phyloP scores from a whole-genome alignment of 108 stramenopile genomes.

The Aurantiochytrium sp. region DNA sequence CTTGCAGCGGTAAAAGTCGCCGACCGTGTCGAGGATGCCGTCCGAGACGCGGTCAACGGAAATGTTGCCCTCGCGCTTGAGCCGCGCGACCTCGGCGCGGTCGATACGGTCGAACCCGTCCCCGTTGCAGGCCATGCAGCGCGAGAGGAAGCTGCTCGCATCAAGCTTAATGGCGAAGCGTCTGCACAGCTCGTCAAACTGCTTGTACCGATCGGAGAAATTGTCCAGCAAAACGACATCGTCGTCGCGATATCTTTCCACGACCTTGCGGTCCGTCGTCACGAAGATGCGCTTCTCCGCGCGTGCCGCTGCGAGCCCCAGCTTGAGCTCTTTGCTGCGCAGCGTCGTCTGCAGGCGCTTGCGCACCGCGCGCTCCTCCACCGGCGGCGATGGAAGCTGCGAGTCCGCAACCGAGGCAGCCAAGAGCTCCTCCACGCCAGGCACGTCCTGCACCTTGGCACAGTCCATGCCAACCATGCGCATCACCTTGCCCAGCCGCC shows the following conservation, averaged over 20 bases:
- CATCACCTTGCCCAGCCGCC: neutral
- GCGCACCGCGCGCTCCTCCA: neutral
- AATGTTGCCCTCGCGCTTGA: neutral
- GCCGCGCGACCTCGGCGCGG: neutral
- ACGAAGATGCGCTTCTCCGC: neutral
- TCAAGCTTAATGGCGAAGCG: neutral
- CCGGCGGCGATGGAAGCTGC: neutral
- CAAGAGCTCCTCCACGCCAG: neutral
- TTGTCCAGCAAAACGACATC: neutral
- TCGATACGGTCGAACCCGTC: neutral
- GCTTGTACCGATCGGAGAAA: neutral
- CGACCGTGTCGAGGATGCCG: neutral
- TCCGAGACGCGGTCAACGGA: neutral
- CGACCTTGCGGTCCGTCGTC: conserved; percentile 20
- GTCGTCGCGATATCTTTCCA: neutral
- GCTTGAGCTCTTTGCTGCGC: neutral
- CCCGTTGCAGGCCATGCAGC: neutral
- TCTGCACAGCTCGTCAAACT: neutral
- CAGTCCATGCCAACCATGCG: conserved; percentile 1
- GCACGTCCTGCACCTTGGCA: neutral
- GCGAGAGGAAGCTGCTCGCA: neutral
- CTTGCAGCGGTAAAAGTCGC: neutral
- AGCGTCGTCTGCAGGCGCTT: neutral
- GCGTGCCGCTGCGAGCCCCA: neutral
- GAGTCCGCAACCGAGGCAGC: neutral